Percentiles rank a stretch among this genome's conserved stretches.
phyloP scores from a whole-genome alignment of 345 rosid genomes.

The Salix udensis region DNA sequence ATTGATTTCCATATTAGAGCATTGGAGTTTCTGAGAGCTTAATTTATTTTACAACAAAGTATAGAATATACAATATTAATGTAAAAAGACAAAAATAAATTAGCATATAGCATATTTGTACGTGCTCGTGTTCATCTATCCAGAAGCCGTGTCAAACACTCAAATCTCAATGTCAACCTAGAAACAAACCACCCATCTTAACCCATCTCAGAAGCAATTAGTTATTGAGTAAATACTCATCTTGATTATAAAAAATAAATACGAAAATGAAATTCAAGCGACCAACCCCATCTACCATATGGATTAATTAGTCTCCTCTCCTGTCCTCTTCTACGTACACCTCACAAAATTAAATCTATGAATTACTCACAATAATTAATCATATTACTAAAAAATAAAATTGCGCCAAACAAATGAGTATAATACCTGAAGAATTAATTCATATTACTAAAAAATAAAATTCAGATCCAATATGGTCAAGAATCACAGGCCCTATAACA shows the following conservation, averaged over 20 bases:
- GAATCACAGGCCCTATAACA: background rate
- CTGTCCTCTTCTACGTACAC: background rate
- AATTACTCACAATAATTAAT: background rate
- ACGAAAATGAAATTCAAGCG: background rate
- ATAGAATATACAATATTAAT: no score
- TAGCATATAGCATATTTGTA: background rate
- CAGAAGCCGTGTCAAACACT: conserved; percentile 29
- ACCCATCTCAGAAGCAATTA: background rate
- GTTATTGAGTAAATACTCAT: background rate
- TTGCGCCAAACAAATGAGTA: background rate
- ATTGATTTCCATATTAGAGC: background rate
- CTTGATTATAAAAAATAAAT: background rate
- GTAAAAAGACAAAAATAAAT: background rate
- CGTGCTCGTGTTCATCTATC: conserved; percentile 3
- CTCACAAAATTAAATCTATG: background rate
- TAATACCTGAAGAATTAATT: background rate
- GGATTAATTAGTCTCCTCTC: background rate
- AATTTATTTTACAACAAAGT: background rate
- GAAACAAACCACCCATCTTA: conserved; percentile 10
- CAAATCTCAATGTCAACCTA: conserved; percentile 17
- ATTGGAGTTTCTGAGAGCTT: background rate
- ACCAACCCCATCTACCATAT: conserved; percentile 13
- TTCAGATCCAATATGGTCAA: conserved; percentile 1
- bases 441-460: background rate
- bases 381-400: background rate